These are phyloP conservation scores for Neoconidiobolus thromboides DNA, from an alignment of 371 early-diverging fungal species.

Conservation along the genomic window DNA sequence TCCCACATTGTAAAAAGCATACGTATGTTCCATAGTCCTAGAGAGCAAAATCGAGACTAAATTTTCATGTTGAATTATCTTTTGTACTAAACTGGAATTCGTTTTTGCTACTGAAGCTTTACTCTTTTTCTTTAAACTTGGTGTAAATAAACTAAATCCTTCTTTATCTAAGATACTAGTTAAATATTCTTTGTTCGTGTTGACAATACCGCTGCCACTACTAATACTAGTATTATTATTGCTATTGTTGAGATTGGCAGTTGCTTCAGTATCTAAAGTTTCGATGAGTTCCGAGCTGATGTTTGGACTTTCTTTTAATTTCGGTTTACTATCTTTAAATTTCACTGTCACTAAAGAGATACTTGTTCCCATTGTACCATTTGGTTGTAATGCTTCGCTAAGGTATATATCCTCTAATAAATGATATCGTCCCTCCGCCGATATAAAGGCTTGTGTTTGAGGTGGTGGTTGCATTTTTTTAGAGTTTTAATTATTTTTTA, in stretches of 20 bases:
- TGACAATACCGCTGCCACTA: no score
- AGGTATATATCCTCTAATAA: conserved; percentile 27
- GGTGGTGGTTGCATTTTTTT: no score
- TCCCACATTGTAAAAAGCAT: conserved; percentile 68
- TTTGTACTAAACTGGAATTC: conserved; percentile 50
- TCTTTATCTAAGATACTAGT: neutral
- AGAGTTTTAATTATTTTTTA: no score
- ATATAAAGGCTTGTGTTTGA: conserved; percentile 13
- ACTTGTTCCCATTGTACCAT: conserved; percentile 25
- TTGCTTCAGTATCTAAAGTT: neutral
- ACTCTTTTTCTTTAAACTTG: conserved; percentile 17
- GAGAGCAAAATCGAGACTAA: conserved; percentile 49
- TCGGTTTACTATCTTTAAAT: conserved; percentile 10
- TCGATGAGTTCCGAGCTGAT: no score
- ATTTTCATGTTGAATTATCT: conserved; percentile 58
- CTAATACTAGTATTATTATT: no score
- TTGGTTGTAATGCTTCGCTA: conserved; percentile 20
- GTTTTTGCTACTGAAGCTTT: conserved; percentile 33
- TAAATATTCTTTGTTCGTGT: neutral
- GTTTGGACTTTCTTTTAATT: no score
- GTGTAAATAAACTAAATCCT: conserved; percentile 9
- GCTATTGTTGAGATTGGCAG: neutral
- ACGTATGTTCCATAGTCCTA: conserved; percentile 40
- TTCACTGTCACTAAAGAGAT: conserved; percentile 36
- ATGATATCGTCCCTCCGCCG: conserved; percentile 32